Base-by-base conservation (phyloP, 345 rosid species). In the Streptanthus diversifolius region DNA sequence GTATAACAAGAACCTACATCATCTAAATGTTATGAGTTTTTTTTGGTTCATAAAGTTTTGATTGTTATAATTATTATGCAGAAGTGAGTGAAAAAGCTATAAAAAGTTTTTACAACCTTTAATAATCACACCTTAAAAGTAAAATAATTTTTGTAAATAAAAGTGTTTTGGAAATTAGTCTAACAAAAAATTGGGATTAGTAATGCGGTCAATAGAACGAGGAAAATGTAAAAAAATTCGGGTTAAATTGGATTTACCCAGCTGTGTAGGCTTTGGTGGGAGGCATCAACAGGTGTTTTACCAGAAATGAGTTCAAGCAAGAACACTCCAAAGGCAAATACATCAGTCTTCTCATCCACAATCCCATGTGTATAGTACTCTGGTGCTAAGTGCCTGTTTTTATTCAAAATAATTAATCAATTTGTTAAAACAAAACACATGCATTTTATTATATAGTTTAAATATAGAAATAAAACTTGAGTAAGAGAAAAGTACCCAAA, bases 301-400 rank as follows among this genome's bases (percentile, higher is more conserved):
- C 96, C 97, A 22, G 97, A 91, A 74, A 95, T 82, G 35, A 95
- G 82, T 61, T 95, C 99, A 63, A 95, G 81, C 60, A 91, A 68
- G 78, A 95, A 90, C 21, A 95, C 99, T 37, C 97, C 97, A 72
- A 90, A 95, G 0, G 99, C 99, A 74, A 91, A 95, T 48, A 95
- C 97, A 80, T 91, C 92, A 39, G 95, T 95, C 81, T 91, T 95
- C 91, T 95, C 96, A 75, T 91, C 99, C 63, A 91, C 99, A 72
- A 90, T 88, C 60, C 99, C 99, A 82, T 91, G 97, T 87, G 83
- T 83, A 45, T 87, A 95, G 84, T 95, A 95, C 80, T 95, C 97
- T 1, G 99, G 99, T 17, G 99, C 97, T 27, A 95, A 82, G 78
- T 95, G 97, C 79, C 97, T 95, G 61, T 77, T 59, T 77, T 44